Evolutionary conservation across 768 basidiomycete species (phyloP), one percentile per base, ranked within the genome.

Genomic region (Cyclocybe aegerita): DNA sequence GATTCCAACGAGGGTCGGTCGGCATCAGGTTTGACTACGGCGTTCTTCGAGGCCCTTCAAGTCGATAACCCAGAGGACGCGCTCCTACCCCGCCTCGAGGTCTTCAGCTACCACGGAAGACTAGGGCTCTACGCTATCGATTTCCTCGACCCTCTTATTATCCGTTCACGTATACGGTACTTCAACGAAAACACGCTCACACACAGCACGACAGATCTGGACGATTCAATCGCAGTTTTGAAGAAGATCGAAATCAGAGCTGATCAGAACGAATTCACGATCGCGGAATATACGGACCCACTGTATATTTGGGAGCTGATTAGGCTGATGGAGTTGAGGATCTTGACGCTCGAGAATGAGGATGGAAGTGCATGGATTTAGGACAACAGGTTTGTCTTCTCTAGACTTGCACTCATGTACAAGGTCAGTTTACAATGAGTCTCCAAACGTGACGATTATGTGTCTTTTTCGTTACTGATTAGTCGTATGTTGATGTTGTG

Each of bases 231-330:
- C 9, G 35, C 46, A 10, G 29, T 29, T 11, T 11, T 48, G 16
- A 35, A 37, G 9, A 48, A 38, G 29, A 37, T 16, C 9, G 31
- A 0, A 11, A 48, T 48, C 23, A 38, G n/a, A 8, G 36, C 34
- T 8, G 46, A 48, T 23, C 46, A 48, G 38, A 33, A n/a, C 6
- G 32, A 45, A 6, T 33, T 5, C 30, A 38, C 35, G 2, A 48
- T 48, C 39, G 31, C 46, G 15, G 46, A 29, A 23, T 38, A 16
- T 39, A 12, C 17, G 9, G 36, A 48, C 7, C 14, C 46, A 12
- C 36, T 38, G 2, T 39, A 48, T n/a, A n/a, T 48, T 14, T 39
- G 36, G 46, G 46, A 39, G n/a, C 23, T 48, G 7, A 38, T 39
- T 30, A 11, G 15, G 12, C 7, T 48, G 6, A 29, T 48, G 36